Conservation (phyloP, 75 land plant genomes). For the Larix kaempferi region DNA sequence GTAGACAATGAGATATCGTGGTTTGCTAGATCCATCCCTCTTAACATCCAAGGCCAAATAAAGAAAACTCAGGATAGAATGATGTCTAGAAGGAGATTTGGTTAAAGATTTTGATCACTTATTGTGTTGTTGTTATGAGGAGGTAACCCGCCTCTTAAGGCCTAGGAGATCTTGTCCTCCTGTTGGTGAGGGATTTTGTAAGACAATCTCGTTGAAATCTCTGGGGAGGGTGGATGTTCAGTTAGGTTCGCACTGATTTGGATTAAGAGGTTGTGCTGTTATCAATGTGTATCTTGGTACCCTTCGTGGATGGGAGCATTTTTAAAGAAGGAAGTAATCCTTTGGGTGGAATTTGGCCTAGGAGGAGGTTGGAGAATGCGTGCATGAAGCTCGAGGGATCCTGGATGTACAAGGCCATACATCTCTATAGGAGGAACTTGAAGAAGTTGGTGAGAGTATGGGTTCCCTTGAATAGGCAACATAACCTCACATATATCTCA, state of each 20-base stretch:
- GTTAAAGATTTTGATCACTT: no score
- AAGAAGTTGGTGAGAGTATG: not conserved
- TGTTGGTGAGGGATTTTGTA: not conserved
- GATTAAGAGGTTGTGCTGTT: not conserved
- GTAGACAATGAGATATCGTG: no score
- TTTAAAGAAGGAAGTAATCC: not conserved
- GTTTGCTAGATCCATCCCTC: no score
- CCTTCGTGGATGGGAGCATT: not conserved
- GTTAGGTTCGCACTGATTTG: not conserved
- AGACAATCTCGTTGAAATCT: not conserved
- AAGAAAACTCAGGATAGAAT: no score
- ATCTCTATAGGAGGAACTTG: not conserved
- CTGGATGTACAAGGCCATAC: not conserved
- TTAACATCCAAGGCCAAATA: no score
- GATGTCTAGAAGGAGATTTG: no score
- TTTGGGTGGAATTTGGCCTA: not conserved
- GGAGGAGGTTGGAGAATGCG: not conserved
- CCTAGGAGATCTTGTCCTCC: not conserved
- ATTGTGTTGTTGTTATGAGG: no score
- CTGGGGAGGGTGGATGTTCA: not conserved
- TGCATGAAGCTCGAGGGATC: not conserved
- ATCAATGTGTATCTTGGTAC: no score
- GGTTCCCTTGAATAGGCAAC: not conserved
- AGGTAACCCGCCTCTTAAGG: not conserved
- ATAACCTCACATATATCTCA: not conserved